Evolutionary conservation across 129 eudicot genomes (phyloP), one percentile per base, ranked within the genome.

Genomic region (Mikania micrantha): DNA sequence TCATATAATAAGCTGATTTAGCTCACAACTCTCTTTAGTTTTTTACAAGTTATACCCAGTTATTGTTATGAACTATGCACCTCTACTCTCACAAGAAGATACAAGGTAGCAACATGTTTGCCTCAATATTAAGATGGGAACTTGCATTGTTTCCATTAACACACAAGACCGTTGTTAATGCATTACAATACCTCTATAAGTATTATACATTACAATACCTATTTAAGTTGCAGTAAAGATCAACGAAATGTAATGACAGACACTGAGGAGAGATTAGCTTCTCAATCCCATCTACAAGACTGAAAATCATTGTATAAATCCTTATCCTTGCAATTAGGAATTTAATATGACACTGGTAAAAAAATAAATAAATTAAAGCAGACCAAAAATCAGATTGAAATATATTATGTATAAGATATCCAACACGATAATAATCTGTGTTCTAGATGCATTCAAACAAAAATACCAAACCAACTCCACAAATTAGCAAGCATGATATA

Each of bases 1-100:
- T 39, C 56, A 69, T 39, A 54, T n/a, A 69, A 12, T 39, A 69
- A 39, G 66, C 54, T 53, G 39, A 56, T 38, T 54, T 54, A 7
- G 21, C 22, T 52, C 63, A n/a, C 22, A 32, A 25, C 16, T 17
- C 38, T 39, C 39, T 48, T 59, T 54, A 69, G 7, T 15, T 16
- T 38, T 69, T 38, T 59, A 38, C 21, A n/a, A 24, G 36, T 6
- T 25, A 39, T 50, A 38, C 22, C 35, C 38, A 21, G 5, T 68
- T 21, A 20, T 36, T 22, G 20, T 52, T 20, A 31, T 17, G 7
- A 52, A 7, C 25, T 25, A 25, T 15, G 39, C 25, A 70, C 41
- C 41, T 39, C 39, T 38, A 38, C 52, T 16, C 34, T 20, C 65
- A 69, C 21, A 48, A 25, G 6, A 39, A 13, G 54, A 54, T 25